Base-by-base conservation (phyloP, 2,329 filamentous ascomycete species). In the Arthrobotrys entomopaga region DNA sequence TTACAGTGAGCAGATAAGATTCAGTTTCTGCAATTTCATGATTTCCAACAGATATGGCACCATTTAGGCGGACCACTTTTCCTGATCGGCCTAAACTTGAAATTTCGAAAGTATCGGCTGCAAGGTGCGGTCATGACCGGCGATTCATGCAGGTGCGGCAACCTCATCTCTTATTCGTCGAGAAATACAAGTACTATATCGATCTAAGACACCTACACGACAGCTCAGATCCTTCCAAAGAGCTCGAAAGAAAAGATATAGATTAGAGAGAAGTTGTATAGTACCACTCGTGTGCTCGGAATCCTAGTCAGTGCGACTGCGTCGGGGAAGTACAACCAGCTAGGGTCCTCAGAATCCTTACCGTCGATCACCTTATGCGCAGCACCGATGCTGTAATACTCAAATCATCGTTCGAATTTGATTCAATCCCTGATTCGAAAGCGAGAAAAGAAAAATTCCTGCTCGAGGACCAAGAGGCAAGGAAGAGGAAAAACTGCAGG, bases 401-500 rank as follows among this genome's bases (percentile, higher is more conserved):
- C 56, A 59, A 59, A 59, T 48, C 56, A 57, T 20, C 29, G 5
- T 34, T 34, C 29, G 29, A 34, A 34, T 34, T 34, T 34, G 29
- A 34, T 34, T 34, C 29, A 34, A 59, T 59, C 56, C 56, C 56
- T 59, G 56, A 59, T 46, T 20, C 24, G 53, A 46, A 46, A 19
- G 15, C 43, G 22, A 50, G 59, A 59, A 16, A 46, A 19, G 3
- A 57, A 22, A 50, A 67, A 59, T 59, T 59, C 54, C 59, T 57
- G 50, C 13, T 46, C 50, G 42, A 66, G 46, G 24, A 1, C 43
- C 42, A 16, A 19, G 10, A 8, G 1, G 6, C 43, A 34, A 53
- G 40, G 52, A 67, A 66, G 34, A 67, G 60, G 57, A 61, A 65
- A 60, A 65, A 60, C 61, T 56, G 29, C 56, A 3, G 40, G 24